These are phyloP conservation scores for Coffea canephora DNA, from an alignment of 257 asterid genomes.

Conservation along the genomic window DNA sequence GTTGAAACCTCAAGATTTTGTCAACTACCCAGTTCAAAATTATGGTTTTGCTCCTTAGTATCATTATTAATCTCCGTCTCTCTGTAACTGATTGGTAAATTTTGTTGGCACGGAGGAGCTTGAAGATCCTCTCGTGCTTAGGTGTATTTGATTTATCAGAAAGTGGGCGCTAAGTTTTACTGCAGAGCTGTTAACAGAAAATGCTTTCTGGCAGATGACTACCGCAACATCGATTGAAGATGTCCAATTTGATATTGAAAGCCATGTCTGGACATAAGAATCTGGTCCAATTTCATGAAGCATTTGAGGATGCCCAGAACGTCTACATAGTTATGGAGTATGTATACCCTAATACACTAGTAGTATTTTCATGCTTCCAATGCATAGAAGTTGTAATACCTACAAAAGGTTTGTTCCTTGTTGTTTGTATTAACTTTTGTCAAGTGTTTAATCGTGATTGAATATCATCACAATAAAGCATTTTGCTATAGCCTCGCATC, in stretches of 20 bases:
- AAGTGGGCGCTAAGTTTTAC: background rate
- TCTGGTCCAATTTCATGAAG: slow-evolving; percentile 69
- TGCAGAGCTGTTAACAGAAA: slow-evolving; percentile 3
- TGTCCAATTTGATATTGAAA: slow-evolving; percentile 61
- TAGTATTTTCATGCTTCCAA: background rate
- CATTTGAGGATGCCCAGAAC: slow-evolving; percentile 65
- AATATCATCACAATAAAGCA: background rate
- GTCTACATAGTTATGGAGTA: slow-evolving; percentile 93
- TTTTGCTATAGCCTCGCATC: background rate
- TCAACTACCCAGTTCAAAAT: background rate
- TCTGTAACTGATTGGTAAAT: background rate
- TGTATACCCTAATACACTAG: slow-evolving; percentile 16
- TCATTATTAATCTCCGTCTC: background rate
- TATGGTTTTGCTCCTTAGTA: background rate
- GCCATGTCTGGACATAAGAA: slow-evolving; percentile 70
- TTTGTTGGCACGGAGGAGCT: background rate
- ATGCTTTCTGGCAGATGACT: slow-evolving; percentile 69
- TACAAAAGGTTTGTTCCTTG: background rate
- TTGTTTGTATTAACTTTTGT: background rate
- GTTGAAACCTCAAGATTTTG: background rate
- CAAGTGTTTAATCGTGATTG: background rate
- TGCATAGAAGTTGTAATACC: background rate
- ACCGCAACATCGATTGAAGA: slow-evolving; percentile 85
- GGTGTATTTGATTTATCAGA: background rate
- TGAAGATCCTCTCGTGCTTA: background rate